Percentiles rank a stretch among this genome's conserved stretches.
Evolutionary conservation across 2,329 filamentous ascomycete genomes (phyloP).

Genomic region (Thielaviopsis punctulata): DNA sequence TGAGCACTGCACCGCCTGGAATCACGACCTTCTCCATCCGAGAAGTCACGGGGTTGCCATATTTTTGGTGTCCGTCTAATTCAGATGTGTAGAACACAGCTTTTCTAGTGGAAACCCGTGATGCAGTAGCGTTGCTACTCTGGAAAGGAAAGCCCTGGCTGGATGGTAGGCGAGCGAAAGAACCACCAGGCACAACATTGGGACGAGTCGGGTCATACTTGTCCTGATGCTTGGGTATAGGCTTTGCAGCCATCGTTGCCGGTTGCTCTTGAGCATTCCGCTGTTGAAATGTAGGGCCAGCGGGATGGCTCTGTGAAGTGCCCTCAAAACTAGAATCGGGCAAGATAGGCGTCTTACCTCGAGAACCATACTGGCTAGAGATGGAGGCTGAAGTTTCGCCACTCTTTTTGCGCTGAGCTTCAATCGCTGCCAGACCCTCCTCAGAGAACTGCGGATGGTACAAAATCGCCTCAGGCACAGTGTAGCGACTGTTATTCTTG

Average conservation of each 20-base stretch:
- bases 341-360: background rate
- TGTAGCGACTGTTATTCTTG: background rate
- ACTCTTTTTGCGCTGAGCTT: background rate
- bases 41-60: background rate
- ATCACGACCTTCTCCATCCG: background rate
- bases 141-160: background rate
- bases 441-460: background rate
- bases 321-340: background rate
- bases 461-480: background rate
- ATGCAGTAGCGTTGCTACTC: background rate
- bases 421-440: background rate
- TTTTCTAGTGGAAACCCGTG: background rate
- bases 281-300: background rate
- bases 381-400: background rate
- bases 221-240: background rate
- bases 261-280: background rate
- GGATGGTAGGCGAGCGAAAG: background rate
- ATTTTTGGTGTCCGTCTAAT: background rate
- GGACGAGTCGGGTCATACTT: background rate
- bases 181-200: background rate
- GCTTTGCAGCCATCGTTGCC: background rate
- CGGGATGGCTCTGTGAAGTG: background rate
- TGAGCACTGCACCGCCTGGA: background rate
- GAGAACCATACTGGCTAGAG: background rate
- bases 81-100: background rate